These are phyloP conservation scores for Fusarium sp. DNA, from an alignment of 2,329 filamentous ascomycete genomes.

Conservation along the genomic window DNA sequence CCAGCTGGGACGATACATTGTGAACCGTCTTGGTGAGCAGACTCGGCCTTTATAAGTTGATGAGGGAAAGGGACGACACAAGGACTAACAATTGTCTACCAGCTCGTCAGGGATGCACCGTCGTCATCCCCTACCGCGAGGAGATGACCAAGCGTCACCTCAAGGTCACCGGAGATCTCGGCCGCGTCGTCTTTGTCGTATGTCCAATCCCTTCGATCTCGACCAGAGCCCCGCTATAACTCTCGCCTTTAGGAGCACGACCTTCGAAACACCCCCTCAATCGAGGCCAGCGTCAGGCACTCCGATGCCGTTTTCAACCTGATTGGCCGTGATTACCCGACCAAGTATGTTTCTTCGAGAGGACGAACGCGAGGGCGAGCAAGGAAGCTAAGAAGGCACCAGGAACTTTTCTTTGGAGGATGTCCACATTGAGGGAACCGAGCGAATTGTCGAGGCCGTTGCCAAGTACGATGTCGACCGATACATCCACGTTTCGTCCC, in stretches of 20 bases:
- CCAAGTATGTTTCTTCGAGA: slow-evolving; percentile 68
- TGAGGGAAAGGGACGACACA: neutral
- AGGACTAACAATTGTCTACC: slow-evolving; percentile 34
- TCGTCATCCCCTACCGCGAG: slow-evolving; percentile 91
- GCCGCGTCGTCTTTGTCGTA: slow-evolving; percentile 85
- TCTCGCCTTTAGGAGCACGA: slow-evolving; percentile 77
- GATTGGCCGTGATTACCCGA: slow-evolving; percentile 91
- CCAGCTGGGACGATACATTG: slow-evolving; percentile 94
- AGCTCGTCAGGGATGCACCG: slow-evolving; percentile 94
- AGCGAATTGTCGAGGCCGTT: slow-evolving; percentile 90
- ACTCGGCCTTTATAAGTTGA: neutral
- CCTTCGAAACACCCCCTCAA: slow-evolving; percentile 89
- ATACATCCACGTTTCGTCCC: slow-evolving; percentile 95
- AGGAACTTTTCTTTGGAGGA: slow-evolving; percentile 94
- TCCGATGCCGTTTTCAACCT: slow-evolving; percentile 98
- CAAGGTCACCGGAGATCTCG: slow-evolving; percentile 94
- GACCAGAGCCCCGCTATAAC: slow-evolving; percentile 25
- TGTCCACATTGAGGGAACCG: slow-evolving; percentile 89
- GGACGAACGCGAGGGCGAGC: neutral
- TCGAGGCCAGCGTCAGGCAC: slow-evolving; percentile 95
- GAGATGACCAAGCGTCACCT: slow-evolving; percentile 98
- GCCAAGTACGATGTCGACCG: slow-evolving; percentile 98
- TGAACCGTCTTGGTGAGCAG: slow-evolving; percentile 80
- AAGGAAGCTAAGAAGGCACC: slow-evolving; percentile 35
- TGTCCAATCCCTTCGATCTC: slow-evolving; percentile 35